Evolutionary conservation across 768 basidiomycete species (phyloP), one percentile per base, ranked within the genome.

Genomic region (Mycena amicta): DNA sequence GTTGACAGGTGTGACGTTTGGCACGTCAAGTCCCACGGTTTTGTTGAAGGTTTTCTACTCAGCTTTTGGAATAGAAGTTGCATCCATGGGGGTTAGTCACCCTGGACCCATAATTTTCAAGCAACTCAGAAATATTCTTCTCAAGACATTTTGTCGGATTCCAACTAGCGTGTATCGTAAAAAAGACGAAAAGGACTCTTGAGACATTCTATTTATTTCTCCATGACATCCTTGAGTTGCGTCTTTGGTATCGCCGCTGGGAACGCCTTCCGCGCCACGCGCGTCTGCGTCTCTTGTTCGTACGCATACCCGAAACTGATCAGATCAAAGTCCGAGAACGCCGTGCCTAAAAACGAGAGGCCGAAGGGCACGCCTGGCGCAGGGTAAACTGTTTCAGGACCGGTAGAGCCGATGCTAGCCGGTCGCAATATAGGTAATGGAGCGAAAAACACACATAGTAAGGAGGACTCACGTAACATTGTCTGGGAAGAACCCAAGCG

Each of bases 241-340:
- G 83, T 85, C 67, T 71, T 81, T 1, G 84, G 86, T 25, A 86
- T 80, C 5, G 85, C 84, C 13, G 73, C 82, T 4, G 75, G 52
- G 61, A 77, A 83, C 2, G 85, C 85, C 66, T 68, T 75, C 59
- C 81, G 74, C 50, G 70, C 67, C 51, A 85, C 66, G 16, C 86
- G 69, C 1, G 79, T 80, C 55, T 82, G 74, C 3, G 87, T 88
- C 59, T 75, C 78, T 67, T 88, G 86, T 68, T 89, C 87, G 60
- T 84, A 88, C 1, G 86, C 86, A 70, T 79, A 88, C 2, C 77
- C 88, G 57, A 83, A 79, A 0, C 80, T 75, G 56, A 89, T 77
- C 45, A 88, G 74, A 20, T 77, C 69, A 64, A 79, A 82, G 55
- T 87, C 87, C 41, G 81, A 82, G 67, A 83, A 88, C 15, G 82